Evolutionary conservation across 2,329 filamentous ascomycete species (phyloP).

Genomic region (Fonsecaea nubica): DNA sequence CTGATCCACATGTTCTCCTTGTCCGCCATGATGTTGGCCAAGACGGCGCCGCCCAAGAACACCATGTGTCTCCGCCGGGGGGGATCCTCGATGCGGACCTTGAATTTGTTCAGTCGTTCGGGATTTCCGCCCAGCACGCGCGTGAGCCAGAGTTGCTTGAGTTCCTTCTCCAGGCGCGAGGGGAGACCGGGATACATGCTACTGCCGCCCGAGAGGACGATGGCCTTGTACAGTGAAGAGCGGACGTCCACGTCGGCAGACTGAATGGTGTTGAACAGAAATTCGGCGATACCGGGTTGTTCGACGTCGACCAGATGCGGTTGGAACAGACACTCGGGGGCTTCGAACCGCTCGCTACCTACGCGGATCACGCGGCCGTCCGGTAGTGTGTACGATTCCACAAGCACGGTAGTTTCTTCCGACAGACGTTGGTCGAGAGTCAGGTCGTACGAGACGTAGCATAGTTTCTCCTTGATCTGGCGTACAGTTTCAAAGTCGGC

Average conservation of each 20-base stretch:
- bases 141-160: slow-evolving; percentile 98
- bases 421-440: slow-evolving; percentile 94
- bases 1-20: slow-evolving; percentile 99
- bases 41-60: slow-evolving; percentile 94
- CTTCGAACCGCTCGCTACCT: slow-evolving; percentile 96
- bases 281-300: slow-evolving; percentile 93
- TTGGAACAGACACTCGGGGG: slow-evolving; percentile 97
- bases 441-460: slow-evolving; percentile 98
- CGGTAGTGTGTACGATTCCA: slow-evolving; percentile 96
- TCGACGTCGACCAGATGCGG: slow-evolving; percentile 97
- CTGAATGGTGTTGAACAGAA: slow-evolving; percentile 99
- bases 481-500: slow-evolving; percentile 99
- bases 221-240: slow-evolving; percentile 92
- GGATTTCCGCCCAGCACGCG: slow-evolving; percentile 88
- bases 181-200: slow-evolving; percentile 99
- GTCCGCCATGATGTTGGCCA: slow-evolving; percentile 98
- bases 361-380: slow-evolving; percentile 96
- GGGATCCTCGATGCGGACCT: slow-evolving; percentile 98
- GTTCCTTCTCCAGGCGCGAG: slow-evolving; percentile 93
- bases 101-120: slow-evolving; percentile 95
- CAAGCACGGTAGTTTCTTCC: slow-evolving; percentile 95
- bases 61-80: slow-evolving; percentile 97
- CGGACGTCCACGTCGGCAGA: slow-evolving; percentile 93
- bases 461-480: slow-evolving; percentile 99
- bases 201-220: slow-evolving; percentile 93